phyloP scores from a whole-genome alignment of 179 eudicot species.

The Carnegiea gigantea region DNA sequence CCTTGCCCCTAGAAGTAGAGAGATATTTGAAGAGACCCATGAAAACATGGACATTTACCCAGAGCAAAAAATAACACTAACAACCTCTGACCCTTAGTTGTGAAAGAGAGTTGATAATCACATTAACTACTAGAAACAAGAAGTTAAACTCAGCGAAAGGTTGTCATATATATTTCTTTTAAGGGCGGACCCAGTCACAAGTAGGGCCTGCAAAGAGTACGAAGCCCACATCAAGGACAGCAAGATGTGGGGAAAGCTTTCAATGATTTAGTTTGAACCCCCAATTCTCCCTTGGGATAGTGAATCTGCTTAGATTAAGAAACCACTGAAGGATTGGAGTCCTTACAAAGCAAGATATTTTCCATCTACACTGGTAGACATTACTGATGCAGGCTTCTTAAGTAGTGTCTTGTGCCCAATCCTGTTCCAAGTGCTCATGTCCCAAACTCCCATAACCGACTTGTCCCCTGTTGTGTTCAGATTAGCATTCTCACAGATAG shows the following conservation, averaged over 20 bases:
- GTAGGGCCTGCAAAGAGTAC: not conserved
- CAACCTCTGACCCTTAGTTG: not conserved
- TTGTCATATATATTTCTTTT: not conserved
- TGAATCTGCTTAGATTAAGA: not conserved
- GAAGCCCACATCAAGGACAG: not conserved
- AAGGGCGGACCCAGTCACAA: not conserved
- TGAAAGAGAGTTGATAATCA: not conserved
- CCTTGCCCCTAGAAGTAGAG: too few species aligned
- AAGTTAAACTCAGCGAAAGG: not conserved
- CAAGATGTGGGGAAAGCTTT: not conserved
- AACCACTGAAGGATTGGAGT: constrained; percentile 8
- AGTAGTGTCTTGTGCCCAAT: constrained; percentile 81
- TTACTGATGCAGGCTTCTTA: constrained; percentile 72
- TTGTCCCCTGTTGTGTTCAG: constrained; percentile 48
- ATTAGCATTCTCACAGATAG: not conserved
- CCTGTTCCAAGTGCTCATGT: constrained; percentile 90
- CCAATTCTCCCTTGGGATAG: too few species aligned
- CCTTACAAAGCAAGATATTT: constrained; percentile 95
- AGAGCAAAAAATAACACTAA: not conserved
- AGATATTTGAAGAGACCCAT: too few species aligned
- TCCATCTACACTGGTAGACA: constrained; percentile 84
- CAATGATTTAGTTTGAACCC: too few species aligned
- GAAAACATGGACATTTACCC: not conserved
- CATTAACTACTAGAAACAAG: not conserved
- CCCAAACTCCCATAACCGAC: constrained; percentile 77